phyloP scores from a whole-genome alignment of 2,329 filamentous ascomycete species.

The Coleophoma eucalyptorum region DNA sequence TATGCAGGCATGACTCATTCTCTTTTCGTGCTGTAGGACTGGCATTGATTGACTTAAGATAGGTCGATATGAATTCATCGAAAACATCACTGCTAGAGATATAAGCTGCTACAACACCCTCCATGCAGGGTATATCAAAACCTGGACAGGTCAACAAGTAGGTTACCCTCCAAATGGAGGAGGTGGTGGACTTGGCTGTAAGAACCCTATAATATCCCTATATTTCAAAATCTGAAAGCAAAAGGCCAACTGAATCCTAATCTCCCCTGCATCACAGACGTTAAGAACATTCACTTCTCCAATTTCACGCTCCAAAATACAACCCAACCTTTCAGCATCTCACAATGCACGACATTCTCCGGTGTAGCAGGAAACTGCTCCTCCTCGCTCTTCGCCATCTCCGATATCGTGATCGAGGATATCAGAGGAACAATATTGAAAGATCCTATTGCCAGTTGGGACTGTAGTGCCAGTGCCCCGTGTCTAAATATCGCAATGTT shows the following conservation, averaged over 20 bases:
- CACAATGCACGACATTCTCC: conserved; percentile 33
- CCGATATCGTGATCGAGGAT: conserved; percentile 22
- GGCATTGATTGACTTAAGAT: no score
- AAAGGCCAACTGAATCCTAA: background rate
- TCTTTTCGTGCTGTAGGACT: no score
- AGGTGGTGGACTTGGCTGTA: conserved; percentile 48
- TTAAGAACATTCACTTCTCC: conserved; percentile 25
- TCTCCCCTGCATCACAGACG: background rate
- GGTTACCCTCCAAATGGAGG: conserved; percentile 54
- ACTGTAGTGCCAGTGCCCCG: conserved; percentile 26
- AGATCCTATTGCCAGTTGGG: conserved; percentile 21
- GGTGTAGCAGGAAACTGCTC: conserved; percentile 32
- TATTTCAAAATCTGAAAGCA: background rate
- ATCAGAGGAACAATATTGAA: conserved; percentile 15
- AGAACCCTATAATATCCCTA: background rate
- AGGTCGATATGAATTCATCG: conserved; percentile 39
- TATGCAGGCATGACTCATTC: conserved; percentile 32
- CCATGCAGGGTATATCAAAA: conserved; percentile 50
- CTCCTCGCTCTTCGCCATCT: conserved; percentile 33
- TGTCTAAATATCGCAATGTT: conserved; percentile 21
- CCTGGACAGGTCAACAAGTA: conserved; percentile 47
- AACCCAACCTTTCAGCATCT: conserved; percentile 28
- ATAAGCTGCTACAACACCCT: conserved; percentile 39
- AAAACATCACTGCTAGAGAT: conserved; percentile 43
- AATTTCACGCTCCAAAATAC: conserved; percentile 26